These are phyloP conservation scores for Papilionanthe hybrid DNA, from an alignment of 116 monocot species.

Conservation along the genomic window DNA sequence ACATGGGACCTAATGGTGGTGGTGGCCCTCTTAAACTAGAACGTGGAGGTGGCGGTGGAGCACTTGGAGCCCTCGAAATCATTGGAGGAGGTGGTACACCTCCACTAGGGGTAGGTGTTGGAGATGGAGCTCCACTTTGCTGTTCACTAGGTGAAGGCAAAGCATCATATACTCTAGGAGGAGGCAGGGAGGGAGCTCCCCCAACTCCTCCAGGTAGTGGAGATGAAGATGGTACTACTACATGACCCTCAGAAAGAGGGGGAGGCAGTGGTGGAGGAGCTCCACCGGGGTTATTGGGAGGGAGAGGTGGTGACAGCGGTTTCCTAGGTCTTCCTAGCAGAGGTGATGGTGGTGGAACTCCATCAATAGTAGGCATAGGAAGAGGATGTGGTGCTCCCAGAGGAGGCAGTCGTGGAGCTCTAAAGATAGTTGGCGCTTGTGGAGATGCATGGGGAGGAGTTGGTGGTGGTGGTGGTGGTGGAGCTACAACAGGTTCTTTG, in stretches of 20 bases:
- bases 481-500: not conserved
- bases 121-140: not conserved
- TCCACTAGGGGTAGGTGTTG: slow-evolving; percentile 9
- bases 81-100: slow-evolving; percentile 14
- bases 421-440: not conserved
- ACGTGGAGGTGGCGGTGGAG: slow-evolving; percentile 33
- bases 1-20: slow-evolving; percentile 3
- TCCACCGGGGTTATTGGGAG: not conserved
- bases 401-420: slow-evolving; percentile 18
- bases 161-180: no score
- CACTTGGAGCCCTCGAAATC: not conserved
- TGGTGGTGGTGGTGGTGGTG: not conserved
- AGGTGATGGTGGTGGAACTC: slow-evolving; percentile 1
- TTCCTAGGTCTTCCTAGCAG: not conserved
- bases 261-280: slow-evolving; percentile 17
- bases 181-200: slow-evolving; percentile 17
- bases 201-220: slow-evolving; percentile 1
- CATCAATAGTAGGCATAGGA: slow-evolving; percentile 12
- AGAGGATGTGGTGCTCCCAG: slow-evolving; percentile 20
- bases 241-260: not conserved
- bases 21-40: slow-evolving; percentile 22
- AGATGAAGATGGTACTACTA: slow-evolving; percentile 14
- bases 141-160: slow-evolving; percentile 4
- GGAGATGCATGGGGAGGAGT: not conserved
- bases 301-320: slow-evolving; percentile 10